Conservation (phyloP, 2,329 filamentous ascomycete species). For the Calonectria multiphialidica region DNA sequence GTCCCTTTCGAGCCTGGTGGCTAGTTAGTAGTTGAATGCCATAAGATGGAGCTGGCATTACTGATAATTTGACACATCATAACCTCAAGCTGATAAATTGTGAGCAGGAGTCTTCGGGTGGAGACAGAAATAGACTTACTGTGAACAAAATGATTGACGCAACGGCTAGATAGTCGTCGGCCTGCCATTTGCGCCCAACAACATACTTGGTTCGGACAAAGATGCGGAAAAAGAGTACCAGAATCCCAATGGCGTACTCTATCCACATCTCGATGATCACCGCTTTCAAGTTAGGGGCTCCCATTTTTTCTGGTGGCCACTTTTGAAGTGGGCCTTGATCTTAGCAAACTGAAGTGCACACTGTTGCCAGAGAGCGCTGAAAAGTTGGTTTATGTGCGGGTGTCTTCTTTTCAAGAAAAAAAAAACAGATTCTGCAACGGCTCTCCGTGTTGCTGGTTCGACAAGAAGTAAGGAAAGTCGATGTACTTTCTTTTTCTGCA, state of each 20-base stretch:
- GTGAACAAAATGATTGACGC: neutral
- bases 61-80: neutral
- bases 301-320: neutral
- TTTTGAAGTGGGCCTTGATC: too few species aligned
- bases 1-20: neutral
- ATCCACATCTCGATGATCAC: neutral
- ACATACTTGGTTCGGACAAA: neutral
- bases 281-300: neutral
- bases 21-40: neutral
- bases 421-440: too few species aligned
- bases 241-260: neutral
- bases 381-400: too few species aligned
- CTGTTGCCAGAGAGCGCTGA: too few species aligned
- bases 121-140: neutral
- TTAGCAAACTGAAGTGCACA: too few species aligned
- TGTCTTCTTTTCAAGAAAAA: too few species aligned
- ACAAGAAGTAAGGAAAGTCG: too few species aligned
- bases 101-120: neutral
- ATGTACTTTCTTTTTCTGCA: too few species aligned
- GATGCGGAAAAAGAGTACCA: neutral
- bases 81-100: neutral
- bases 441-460: too few species aligned
- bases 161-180: neutral
- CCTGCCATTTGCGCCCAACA: neutral
- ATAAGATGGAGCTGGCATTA: neutral